Conservation (phyloP, 176 grass and related monocot species). For the Ensete glaucum region DNA sequence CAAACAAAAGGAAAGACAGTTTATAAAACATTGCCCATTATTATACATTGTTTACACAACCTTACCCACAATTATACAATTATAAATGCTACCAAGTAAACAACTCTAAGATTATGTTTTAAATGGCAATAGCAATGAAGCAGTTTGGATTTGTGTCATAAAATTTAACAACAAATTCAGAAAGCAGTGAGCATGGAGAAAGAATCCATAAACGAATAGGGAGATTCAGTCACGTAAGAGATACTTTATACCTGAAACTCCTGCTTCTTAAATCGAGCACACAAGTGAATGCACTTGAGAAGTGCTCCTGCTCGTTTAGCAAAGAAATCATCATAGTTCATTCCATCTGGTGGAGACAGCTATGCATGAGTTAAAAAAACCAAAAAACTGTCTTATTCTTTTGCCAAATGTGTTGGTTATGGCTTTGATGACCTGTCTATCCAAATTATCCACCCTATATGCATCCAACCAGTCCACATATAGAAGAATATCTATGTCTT, state of each 20-base stretch:
- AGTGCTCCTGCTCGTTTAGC: conserved; percentile 62
- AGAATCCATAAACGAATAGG: not conserved
- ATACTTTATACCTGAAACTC: conserved; percentile 56
- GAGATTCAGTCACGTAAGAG: not conserved
- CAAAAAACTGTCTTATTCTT: conserved; percentile 71
- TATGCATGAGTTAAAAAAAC: conserved; percentile 91
- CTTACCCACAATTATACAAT: too few species aligned
- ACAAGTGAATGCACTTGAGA: conserved; percentile 42
- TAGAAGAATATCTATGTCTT: conserved; percentile 94
- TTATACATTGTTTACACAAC: too few species aligned
- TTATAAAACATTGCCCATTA: too few species aligned
- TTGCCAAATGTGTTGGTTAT: conserved; percentile 86
- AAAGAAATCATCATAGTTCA: conserved; percentile 86
- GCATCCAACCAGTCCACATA: conserved; percentile 89
- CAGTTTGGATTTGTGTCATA: too few species aligned
- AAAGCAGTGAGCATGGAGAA: not conserved
- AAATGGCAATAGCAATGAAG: too few species aligned
- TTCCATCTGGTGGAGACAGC: conserved; percentile 79
- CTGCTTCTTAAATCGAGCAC: conserved; percentile 57
- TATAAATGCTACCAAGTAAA: too few species aligned
- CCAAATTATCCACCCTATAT: conserved; percentile 77
- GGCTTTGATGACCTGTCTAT: conserved; percentile 65
- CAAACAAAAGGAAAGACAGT: too few species aligned
- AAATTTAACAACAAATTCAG: not conserved
- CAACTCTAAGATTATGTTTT: too few species aligned